Evolutionary conservation across 2,329 filamentous ascomycete genomes (phyloP), one percentile per base, ranked within the genome.

Genomic region (Venturia oleaginea): DNA sequence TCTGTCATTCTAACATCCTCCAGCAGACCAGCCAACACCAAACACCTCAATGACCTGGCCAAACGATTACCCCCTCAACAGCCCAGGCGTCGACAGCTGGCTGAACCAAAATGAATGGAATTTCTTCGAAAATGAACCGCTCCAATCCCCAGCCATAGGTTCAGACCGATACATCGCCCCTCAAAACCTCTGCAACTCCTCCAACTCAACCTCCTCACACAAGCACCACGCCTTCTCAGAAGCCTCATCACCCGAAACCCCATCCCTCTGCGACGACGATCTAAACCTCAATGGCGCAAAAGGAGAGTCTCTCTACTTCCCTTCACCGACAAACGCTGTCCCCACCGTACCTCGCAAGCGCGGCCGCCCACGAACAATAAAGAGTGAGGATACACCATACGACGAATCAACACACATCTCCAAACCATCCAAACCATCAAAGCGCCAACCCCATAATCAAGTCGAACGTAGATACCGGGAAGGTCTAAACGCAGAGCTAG

Each of bases 361-460:
- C 10, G 51, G 51, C 8, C 51, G 51, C 4, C 51, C 30, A 7
- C 30, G 30, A 57, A 57, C 13, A 19, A 11, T 34, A 19, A 32
- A 15, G 30, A 34, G 15, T 15, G 30, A 57, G 11, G 51, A 57
- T n/a, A 13, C 24, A 57, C 30, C 51, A 0, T 57, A 57, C 27
- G 30, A 57, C 51, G 51, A 57, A 13, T n/a, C 51, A 27, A 22
- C 51, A 34, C 51, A 34, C 11, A 22, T 51, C 2, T 51, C 42
- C 30, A 62, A 62, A 38, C 22, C 61, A n/a, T 19, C 59, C 22
- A 40, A 11, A 19, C 22, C 34, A 38, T 19, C n/a, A 3, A 48
- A 51, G 17, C 68, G 65, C 67, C 69, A 68, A n/a, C 74, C 74
- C 15, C 73, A 75, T 68, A 75, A 75, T 61, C 72, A 75, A 63